Evolutionary conservation across 1,284 basidiomycete species (phyloP), one percentile per base, ranked within the genome.

Genomic region (Heterobasidion parviporum): DNA sequence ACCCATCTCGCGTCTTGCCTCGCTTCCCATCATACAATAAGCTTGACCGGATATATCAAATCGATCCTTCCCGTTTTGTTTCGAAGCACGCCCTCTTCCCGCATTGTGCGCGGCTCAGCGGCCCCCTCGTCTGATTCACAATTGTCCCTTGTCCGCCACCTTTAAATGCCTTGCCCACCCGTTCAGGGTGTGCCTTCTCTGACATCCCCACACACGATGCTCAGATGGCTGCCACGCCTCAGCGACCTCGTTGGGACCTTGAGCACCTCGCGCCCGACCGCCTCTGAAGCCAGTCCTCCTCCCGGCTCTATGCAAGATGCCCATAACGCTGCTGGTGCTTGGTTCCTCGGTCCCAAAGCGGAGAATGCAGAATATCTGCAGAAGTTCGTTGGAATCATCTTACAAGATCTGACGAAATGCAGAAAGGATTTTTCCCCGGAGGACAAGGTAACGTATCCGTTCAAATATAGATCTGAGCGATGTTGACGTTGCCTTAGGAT

Each of bases 291-390:
- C 26, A 26, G 26, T 26, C 26, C 26, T 26, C 26, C 26, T 26
- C 26, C 26, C 6, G 26, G 26, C 26, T 26, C 59, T 2, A 20
- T 53, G 14, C 54, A n/a, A 45, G 49, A 60, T 14, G 26, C 44
- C 12, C 56, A 57, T 35, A 16, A 57, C 12, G 54, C 56, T 10
- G 59, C 59, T 15, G 57, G 56, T 8, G 59, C 59, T 34, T 60
- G 59, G 59, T 61, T 61, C 32, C 33, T 61, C 18, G 60, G 60
- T 3, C 60, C 60, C 32, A 61, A 54, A 47, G 60, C 60, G 12
- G 60, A 61, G 54, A 61, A 61, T 38, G 54, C 38, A 8, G 56
- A 55, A 5, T 45, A 43, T 33, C 48, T 61, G 35, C 55, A 35
- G 47, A 54, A 38, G 36, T 54, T 36, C 18, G 59, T 61, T 16